Conservation (phyloP, 805 yeast genomes). For the Kazachstania kunashirensis region DNA sequence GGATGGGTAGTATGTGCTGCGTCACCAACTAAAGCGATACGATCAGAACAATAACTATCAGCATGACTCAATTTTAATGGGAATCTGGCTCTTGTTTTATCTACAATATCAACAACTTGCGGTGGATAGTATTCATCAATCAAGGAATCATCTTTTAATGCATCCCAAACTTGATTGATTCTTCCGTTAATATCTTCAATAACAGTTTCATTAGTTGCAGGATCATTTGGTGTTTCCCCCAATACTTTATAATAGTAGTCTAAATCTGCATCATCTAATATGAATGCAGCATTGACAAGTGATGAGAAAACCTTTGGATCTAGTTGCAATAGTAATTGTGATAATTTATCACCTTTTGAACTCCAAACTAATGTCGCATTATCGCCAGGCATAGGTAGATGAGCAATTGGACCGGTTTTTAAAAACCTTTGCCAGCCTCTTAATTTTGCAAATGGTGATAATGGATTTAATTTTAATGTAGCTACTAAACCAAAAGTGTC, state of each 20-base stretch:
- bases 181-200: slow-evolving; percentile 71
- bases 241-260: slow-evolving; percentile 48
- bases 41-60: slow-evolving; percentile 72
- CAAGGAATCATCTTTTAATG: slow-evolving; percentile 31
- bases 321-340: slow-evolving; percentile 50
- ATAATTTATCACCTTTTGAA: slow-evolving; percentile 65
- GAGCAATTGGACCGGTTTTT: slow-evolving; percentile 86
- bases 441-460: slow-evolving; percentile 60
- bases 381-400: slow-evolving; percentile 78
- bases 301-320: slow-evolving; percentile 54
- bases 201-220: slow-evolving; percentile 31
- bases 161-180: slow-evolving; percentile 25
- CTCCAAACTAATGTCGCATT: slow-evolving; percentile 94
- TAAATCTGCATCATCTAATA: slow-evolving; percentile 69
- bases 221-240: slow-evolving; percentile 28
- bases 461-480: slow-evolving; percentile 64
- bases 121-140: slow-evolving; percentile 60
- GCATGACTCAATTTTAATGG: slow-evolving; percentile 86
- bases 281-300: slow-evolving; percentile 77
- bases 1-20: slow-evolving; percentile 98
- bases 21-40: slow-evolving; percentile 92
- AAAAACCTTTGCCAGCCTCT: slow-evolving; percentile 88
- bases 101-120: slow-evolving; percentile 47
- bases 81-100: slow-evolving; percentile 70
- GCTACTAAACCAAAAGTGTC: slow-evolving; percentile 88